Base-by-base conservation (phyloP, 208 protist genomes). In the Ichthyophonus hoferi region DNA sequence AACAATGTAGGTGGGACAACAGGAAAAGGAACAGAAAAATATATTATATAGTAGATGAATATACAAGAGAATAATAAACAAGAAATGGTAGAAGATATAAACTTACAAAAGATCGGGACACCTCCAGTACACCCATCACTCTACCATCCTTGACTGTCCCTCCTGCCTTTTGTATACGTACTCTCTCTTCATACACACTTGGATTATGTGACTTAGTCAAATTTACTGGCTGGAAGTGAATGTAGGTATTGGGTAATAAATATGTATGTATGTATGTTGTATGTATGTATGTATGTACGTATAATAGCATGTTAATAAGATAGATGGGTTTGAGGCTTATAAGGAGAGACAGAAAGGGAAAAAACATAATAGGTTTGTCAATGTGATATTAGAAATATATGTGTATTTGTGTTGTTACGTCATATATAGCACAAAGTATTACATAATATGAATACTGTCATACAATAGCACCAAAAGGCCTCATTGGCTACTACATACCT, bases 151-250 rank as follows among this genome's bases (percentile, higher is more conserved):
- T 85, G 38, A 85, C 81, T n/a, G n/a, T 85, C 39, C 81, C 81
- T 58, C 81, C 81, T 12, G 81, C 81, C 39, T 85, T 85, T 35
- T 85, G 81, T 40, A 85, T 85, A 12, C 81, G 81, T 38, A 58
- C 31, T 0, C 81, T 17, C 81, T 85, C 81, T 33, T 17, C 39
- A 34, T 85, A 38, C 39, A 85, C 81, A 17, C 24, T 85, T 7
- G 81, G 39, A 24, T 40, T 85, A 37, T 85, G 81, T 31, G 17
- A 14, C 77, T 81, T 81, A 14, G 77, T 81, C 17, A 81, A 14
- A 31, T 14, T 14, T 7, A 81, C 12, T 34, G 77, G 7, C 33
- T 81, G 17, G 33, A 38, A 81, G 14, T 81, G 7, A 31, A 67
- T 31, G 43, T 67, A 31, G 43, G 43, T 31, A 34, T 79, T 79